Conservation (phyloP, 441 rosid species). For the Adansonia grandidieri region DNA sequence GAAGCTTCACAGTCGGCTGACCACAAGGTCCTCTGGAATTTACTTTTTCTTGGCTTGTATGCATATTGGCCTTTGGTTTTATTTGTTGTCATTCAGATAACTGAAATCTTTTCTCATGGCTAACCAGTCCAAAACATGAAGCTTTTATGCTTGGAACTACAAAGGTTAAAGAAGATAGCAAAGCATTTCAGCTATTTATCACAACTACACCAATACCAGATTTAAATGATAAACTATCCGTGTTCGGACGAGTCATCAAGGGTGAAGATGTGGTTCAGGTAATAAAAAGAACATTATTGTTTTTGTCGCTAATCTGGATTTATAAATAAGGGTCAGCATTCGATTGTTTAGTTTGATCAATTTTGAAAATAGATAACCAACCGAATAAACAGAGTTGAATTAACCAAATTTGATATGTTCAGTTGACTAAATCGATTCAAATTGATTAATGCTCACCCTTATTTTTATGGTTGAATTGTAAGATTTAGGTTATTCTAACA, state of each 20-base stretch:
- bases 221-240: slow-evolving; percentile 67
- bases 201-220: slow-evolving; percentile 93
- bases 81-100: neutral
- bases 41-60: slow-evolving; percentile 10
- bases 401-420: too few species aligned
- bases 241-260: slow-evolving; percentile 79
- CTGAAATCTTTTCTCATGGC: slow-evolving; percentile 18
- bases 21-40: slow-evolving; percentile 51
- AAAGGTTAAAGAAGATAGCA: slow-evolving; percentile 55
- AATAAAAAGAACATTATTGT: slow-evolving; percentile 16
- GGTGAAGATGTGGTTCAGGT: slow-evolving; percentile 96
- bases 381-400: too few species aligned
- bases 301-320: neutral
- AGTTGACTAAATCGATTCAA: too few species aligned
- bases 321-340: too few species aligned
- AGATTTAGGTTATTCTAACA: slow-evolving; percentile 15
- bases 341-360: too few species aligned
- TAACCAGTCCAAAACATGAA: slow-evolving; percentile 77
- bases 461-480: neutral
- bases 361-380: too few species aligned
- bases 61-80: neutral
- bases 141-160: slow-evolving; percentile 88
- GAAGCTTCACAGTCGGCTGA: slow-evolving; percentile 62
- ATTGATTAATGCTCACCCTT: neutral
- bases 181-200: slow-evolving; percentile 70